Base-by-base conservation (phyloP, 2,329 filamentous ascomycete species). In the Penicillium janthinellum region DNA sequence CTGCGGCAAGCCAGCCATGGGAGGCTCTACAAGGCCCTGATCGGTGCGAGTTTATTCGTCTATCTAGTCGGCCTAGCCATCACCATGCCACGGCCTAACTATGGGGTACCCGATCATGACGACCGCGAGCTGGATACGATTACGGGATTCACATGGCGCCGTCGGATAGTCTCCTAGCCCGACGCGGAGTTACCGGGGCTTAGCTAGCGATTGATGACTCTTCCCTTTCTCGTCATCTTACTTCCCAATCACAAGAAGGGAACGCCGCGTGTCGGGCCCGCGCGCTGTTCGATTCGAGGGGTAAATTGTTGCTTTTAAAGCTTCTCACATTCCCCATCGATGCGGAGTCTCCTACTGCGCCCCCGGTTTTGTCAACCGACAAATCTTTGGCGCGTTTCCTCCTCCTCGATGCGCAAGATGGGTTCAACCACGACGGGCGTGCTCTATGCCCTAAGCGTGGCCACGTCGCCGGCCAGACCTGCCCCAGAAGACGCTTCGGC, bases 381-480 rank as follows among this genome's bases (percentile, higher is more conserved):
- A 22, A 47, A 39, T 54, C 50, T 56, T 35, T 45, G 59, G 48
- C 65, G 39, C 17, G 57, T 51, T 37, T 62, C 60, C 38, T 52
- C 63, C 22, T 44, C 59, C 15, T 59, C 49, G n/a, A 8, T 67
- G 58, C 73, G 70, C 64, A 75, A 62, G 47, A 78, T 79, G 75
- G 67, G 68, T 28, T 71, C 74, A 35, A 61, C 64, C 5, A 75
- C 74, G 1, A 72, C 75, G 7, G 73, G 73, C 10, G 68, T 77
- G 54, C 69, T 80, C 22, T 80, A 80, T 62, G 75, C 75, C 12
- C 68, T 78, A n/a, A 75, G 75, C 1, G 68, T 80, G 7, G 72
- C 77, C n/a, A 69, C 66, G 1, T 71, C 77, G 22, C 67, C 74
- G 2, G 65, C 67, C 10, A 68, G 71, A 22, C 58, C 72, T 15